Conservation (phyloP, 345 rosid genomes). For the Brassica napus region DNA sequence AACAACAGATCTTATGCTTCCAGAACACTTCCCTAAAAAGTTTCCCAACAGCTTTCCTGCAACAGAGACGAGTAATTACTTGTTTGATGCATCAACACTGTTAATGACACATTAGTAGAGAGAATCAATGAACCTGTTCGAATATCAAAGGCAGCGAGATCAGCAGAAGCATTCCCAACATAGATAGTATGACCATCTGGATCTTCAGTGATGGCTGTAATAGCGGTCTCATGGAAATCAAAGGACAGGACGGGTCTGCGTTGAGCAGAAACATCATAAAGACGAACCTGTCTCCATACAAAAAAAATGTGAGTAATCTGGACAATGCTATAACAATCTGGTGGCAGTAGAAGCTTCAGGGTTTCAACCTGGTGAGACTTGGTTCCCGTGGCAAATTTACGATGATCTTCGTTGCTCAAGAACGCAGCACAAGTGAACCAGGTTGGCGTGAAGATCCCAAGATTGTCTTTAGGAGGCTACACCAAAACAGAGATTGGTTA, state of each 20-base stretch:
- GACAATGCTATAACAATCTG: not conserved
- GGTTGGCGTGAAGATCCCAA: slow-evolving; percentile 87
- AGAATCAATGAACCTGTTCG: slow-evolving; percentile 62
- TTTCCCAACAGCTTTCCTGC: slow-evolving; percentile 83
- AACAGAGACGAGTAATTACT: slow-evolving; percentile 7
- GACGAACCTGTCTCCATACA: slow-evolving; percentile 60
- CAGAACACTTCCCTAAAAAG: slow-evolving; percentile 45
- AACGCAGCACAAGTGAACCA: slow-evolving; percentile 92
- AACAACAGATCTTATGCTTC: slow-evolving; percentile 60
- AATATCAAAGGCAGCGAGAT: slow-evolving; percentile 85
- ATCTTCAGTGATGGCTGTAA: slow-evolving; percentile 74
- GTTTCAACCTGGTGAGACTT: slow-evolving; percentile 73
- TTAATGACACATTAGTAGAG: not conserved
- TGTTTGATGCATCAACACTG: slow-evolving; percentile 19
- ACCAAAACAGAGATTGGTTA: slow-evolving; percentile 15
- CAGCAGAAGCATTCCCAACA: slow-evolving; percentile 89
- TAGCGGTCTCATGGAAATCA: slow-evolving; percentile 78
- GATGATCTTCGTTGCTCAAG: slow-evolving; percentile 73
- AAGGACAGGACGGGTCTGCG: slow-evolving; percentile 85
- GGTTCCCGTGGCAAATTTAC: slow-evolving; percentile 86
- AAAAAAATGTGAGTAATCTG: slow-evolving; percentile 1
- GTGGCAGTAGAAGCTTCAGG: not conserved
- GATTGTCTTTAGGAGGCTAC: slow-evolving; percentile 83
- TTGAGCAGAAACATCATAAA: slow-evolving; percentile 89
- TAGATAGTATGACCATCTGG: slow-evolving; percentile 80